phyloP scores from a whole-genome alignment of 73 alveolate species.

The Durusdinium trenchii region DNA sequence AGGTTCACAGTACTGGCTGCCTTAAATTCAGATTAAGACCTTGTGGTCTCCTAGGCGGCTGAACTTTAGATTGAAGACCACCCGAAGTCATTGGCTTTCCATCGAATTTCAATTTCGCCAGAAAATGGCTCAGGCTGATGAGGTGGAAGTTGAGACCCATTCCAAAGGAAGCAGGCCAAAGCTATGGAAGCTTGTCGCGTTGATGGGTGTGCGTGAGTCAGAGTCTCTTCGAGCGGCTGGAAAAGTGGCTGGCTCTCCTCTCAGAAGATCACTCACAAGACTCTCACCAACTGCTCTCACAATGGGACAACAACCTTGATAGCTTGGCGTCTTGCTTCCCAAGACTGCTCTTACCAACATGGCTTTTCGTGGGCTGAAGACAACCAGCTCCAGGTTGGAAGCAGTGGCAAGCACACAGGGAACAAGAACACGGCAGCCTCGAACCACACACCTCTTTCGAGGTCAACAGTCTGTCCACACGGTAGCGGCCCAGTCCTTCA shows the following conservation, averaged over 20 bases:
- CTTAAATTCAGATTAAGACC: neutral
- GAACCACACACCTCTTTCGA: too few species aligned
- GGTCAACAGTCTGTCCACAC: neutral
- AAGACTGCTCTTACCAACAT: neutral
- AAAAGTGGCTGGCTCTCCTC: neutral
- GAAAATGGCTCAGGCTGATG: neutral
- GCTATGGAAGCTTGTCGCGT: neutral
- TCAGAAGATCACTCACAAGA: neutral
- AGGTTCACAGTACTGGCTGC: too few species aligned
- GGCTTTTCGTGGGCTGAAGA: slow-evolving; percentile 21
- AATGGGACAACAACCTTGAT: neutral
- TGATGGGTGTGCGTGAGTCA: neutral
- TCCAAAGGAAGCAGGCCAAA: slow-evolving; percentile 13
- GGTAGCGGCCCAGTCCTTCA: neutral
- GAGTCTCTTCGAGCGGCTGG: neutral
- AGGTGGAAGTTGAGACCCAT: slow-evolving; percentile 4
- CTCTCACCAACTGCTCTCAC: neutral
- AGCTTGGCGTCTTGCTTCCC: neutral
- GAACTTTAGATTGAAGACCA: slow-evolving; percentile 8
- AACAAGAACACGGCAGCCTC: neutral
- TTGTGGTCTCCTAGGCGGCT: neutral
- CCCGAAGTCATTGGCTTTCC: neutral
- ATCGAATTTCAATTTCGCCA: neutral
- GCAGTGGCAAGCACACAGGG: neutral
- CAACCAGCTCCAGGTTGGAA: neutral